Evolutionary conservation across 768 basidiomycete genomes (phyloP).

Genomic region (Agaricus sinodeliciosus): DNA sequence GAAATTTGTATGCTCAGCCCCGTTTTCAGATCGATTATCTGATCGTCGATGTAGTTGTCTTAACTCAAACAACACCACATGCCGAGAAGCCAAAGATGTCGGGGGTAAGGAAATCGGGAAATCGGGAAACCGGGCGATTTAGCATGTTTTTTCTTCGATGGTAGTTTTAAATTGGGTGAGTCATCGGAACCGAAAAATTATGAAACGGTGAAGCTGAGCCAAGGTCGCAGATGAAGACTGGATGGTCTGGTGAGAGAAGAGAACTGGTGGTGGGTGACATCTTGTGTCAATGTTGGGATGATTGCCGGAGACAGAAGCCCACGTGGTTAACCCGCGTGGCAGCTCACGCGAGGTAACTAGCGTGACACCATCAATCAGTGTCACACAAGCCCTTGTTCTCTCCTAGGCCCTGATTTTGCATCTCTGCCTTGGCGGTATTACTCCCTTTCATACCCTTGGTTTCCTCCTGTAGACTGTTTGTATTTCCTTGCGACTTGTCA

Average conservation of each 20-base stretch:
- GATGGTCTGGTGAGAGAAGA: neutral
- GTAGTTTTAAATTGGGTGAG: no score
- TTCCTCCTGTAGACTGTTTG: neutral
- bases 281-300: conserved; percentile 8
- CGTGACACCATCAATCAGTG: conserved; percentile 9
- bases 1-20: no score
- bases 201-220: neutral
- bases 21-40: no score
- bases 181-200: no score
- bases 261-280: conserved; percentile 5
- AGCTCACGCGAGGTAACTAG: conserved; percentile 7
- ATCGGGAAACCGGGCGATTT: no score
- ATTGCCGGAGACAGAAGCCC: conserved; percentile 10
- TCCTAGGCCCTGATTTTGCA: conserved; percentile 3
- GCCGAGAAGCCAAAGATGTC: no score
- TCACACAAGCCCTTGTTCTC: conserved; percentile 9
- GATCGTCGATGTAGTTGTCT: no score
- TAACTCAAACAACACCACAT: no score
- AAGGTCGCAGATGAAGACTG: neutral
- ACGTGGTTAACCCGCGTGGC: conserved; percentile 10
- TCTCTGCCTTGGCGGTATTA: conserved; percentile 1
- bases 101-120: no score
- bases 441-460: neutral
- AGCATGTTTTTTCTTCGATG: no score
- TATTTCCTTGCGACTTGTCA: neutral